Evolutionary conservation across 2,329 filamentous ascomycete genomes (phyloP), one percentile per base, ranked within the genome.

Genomic region (Ascochyta clinopodiicola): DNA sequence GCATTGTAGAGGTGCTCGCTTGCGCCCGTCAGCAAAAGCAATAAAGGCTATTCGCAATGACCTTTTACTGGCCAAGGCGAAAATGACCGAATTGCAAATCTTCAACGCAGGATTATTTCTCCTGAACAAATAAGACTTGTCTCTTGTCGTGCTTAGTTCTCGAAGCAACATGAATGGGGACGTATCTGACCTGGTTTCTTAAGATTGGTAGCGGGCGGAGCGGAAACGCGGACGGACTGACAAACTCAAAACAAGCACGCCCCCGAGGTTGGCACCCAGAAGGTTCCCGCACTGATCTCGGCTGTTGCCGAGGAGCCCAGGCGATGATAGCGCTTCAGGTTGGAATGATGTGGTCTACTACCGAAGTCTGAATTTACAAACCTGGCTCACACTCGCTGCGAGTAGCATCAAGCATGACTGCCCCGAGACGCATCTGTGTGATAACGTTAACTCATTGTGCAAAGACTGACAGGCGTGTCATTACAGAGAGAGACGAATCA

Each of bases 221-320:
- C 67, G 69, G 69, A 68, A 69, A 64, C 62, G 60, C 64, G 65
- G 63, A 56, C 52, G 52, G 59, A 51, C 49, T 52, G 38, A 49
- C 47, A 57, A 65, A 61, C 56, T 67, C 54, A 66, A 64, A 64
- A 55, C 42, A 51, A 62, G 70, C 71, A 74, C 69, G 69, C 65
- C 67, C 70, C 70, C 56, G 60, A 61, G 51, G 48, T 53, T 72
- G 70, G 69, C 68, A 68, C 62, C 61, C 60, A 57, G 54, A 52
- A 43, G 51, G 52, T 63, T 59, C 64, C 53, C 62, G 63, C 64
- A 60, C 58, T 65, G 58, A 60, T 54, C 37, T 69, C 68, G 69
- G 69, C 50, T 57, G 49, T 53, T 61, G 52, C 67, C 64, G 67
- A 66, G 53, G 36, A 40, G 56, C 51, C 61, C 51, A 54, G 58